Base-by-base conservation (phyloP, 2,329 filamentous ascomycete genomes). In the Aspergillus uvarum region DNA sequence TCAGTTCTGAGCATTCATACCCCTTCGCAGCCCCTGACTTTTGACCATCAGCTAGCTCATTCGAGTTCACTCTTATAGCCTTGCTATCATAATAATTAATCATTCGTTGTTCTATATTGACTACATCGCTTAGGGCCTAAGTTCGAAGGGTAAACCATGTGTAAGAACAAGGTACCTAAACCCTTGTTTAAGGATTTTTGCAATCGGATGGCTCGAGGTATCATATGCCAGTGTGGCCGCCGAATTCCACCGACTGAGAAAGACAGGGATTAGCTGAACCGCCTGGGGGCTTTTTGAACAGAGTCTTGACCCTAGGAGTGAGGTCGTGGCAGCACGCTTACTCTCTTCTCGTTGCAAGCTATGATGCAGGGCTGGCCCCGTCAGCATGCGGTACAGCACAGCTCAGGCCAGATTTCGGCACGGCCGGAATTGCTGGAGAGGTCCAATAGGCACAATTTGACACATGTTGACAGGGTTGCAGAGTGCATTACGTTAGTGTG, bases 401-500 rank as follows among this genome's bases (percentile, higher is more conserved):
- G 14, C 16, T 19, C 38, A 44, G 38, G 6, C n/a, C 16, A 44
- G 14, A 44, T 44, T 44, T 16, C 38, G 38, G 38, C 38, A 44
- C 38, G 16, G 4, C 38, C 38, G n/a, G 14, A 7, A 44, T 19
- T 44, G 53, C 47, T 14, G 44, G 42, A 42, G 24, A 31, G 19
- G n/a, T 16, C 42, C 26, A 47, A 32, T 44, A 47, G 53, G 53
- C 53, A 47, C 38, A 55, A 47, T 12, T 42, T 24, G 32, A 6
- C 16, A 16, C 53, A 48, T n/a, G 42, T 48, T 31, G 8, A 47
- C 22, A 31, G 53, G 47, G 29, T 24, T 47, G 53, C 42, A 55
- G 42, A 24, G 26, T 47, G 42, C 44, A 47, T 31, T 48, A 48
- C 42, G 32, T 55, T 55, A 55, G 53, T 48, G 53, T 35, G 53